phyloP scores from a whole-genome alignment of 805 yeast genomes.

The Wickerhamomyces canadensis region DNA sequence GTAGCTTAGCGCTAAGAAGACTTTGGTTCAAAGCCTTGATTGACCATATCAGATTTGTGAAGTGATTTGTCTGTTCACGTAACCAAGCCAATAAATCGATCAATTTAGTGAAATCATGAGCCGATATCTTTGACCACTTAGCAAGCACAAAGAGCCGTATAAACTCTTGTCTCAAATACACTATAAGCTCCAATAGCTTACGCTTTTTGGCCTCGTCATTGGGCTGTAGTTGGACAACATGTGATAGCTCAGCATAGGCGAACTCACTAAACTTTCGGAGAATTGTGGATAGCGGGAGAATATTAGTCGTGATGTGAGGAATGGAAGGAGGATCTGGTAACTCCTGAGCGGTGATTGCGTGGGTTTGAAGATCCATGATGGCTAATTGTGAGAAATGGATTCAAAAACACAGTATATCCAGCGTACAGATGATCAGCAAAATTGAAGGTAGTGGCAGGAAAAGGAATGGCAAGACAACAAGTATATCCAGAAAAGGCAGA shows the following conservation, averaged over 20 bases:
- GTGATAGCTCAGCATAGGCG: constrained; percentile 57
- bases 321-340: constrained; percentile 34
- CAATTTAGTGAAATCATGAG: constrained; percentile 63
- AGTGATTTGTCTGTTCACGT: constrained; percentile 69
- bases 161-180: constrained; percentile 74
- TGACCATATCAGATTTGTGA: constrained; percentile 55
- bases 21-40: constrained; percentile 64
- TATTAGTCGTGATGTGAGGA: constrained; percentile 71
- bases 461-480: too few relatives aligned
- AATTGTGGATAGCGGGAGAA: constrained; percentile 57
- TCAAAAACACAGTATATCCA: too few relatives aligned
- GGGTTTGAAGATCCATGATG: too few relatives aligned
- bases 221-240: constrained; percentile 55
- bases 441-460: too few relatives aligned
- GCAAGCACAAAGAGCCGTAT: constrained; percentile 78
- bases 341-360: not conserved
- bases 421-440: too few relatives aligned
- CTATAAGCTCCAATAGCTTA: constrained; percentile 60
- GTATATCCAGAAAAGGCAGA: too few relatives aligned
- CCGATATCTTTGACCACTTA: constrained; percentile 76
- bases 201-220: constrained; percentile 62
- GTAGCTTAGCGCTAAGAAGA: constrained; percentile 83
- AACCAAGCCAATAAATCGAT: constrained; percentile 90
- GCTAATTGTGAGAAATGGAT: too few relatives aligned
- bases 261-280: constrained; percentile 54